Evolutionary conservation across 1,139 yeast species (phyloP).

Genomic region (Suhomyces anneliseae): DNA sequence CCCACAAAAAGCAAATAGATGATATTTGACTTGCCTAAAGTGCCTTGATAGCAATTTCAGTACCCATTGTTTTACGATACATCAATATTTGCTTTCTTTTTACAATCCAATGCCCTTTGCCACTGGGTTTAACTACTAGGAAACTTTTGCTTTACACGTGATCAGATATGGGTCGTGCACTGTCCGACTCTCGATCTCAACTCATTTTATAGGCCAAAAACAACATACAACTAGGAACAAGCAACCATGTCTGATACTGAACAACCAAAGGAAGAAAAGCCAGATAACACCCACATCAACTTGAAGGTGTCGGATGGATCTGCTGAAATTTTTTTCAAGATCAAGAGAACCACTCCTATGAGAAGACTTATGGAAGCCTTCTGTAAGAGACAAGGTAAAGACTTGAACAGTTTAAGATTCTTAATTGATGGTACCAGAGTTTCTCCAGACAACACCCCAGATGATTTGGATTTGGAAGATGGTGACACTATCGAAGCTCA

Average conservation of each 20-base stretch:
- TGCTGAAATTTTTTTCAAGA: constrained; percentile 93
- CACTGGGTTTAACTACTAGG: no score
- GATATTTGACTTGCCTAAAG: no score
- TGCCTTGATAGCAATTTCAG: no score
- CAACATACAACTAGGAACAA: constrained; percentile 5
- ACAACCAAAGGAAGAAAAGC: constrained; percentile 60
- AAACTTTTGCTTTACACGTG: not conserved
- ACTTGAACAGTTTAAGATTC: constrained; percentile 78
- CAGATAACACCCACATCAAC: constrained; percentile 77
- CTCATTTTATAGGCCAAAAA: not conserved
- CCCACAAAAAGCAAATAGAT: no score
- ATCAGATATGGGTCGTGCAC: constrained; percentile 2
- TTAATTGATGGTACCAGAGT: constrained; percentile 92
- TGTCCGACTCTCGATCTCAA: not conserved
- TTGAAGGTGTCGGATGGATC: constrained; percentile 91
- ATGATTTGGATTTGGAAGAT: constrained; percentile 86
- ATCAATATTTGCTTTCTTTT: no score
- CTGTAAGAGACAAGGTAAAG: constrained; percentile 96
- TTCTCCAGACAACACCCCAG: constrained; percentile 87
- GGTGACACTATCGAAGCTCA: constrained; percentile 98
- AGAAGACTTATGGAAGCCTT: constrained; percentile 96
- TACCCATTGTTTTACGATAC: no score
- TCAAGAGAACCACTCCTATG: constrained; percentile 89
- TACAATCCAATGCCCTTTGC: no score
- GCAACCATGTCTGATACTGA: constrained; percentile 35